Percentiles rank a stretch among this genome's conserved stretches.
phyloP scores from a whole-genome alignment of 176 grass and related monocot species.

The Eleusine coracana region DNA sequence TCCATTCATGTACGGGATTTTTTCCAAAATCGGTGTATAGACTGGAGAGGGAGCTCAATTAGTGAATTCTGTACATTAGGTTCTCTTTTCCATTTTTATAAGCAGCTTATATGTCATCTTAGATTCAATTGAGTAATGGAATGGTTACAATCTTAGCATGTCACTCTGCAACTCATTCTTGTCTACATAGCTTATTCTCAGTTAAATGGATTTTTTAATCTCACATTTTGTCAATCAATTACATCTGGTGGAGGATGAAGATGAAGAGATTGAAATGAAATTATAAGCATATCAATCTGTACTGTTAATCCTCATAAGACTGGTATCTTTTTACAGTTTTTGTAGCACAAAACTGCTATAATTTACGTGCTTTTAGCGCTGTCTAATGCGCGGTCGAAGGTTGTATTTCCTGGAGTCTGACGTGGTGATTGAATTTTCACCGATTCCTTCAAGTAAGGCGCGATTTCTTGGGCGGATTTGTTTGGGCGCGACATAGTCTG shows the following conservation, averaged over 20 bases:
- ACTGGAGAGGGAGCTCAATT: conserved; percentile 68
- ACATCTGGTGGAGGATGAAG: background rate
- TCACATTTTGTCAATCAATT: background rate
- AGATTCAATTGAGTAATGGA: conserved; percentile 52
- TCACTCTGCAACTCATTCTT: conserved; percentile 26
- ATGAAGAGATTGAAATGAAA: background rate
- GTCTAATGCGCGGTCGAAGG: conserved; percentile 46
- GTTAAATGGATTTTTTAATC: conserved; percentile 25
- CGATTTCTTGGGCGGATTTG: conserved; percentile 28
- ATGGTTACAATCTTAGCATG: conserved; percentile 39
- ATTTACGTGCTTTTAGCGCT: background rate
- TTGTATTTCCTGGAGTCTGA: conserved; percentile 48
- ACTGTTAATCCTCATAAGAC: background rate
- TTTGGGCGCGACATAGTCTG: conserved; percentile 47
- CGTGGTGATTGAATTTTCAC: conserved; percentile 34
- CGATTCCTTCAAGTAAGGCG: conserved; percentile 39
- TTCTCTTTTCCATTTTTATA: conserved; percentile 60
- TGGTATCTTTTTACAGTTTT: background rate
- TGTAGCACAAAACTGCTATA: background rate
- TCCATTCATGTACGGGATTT: conserved; percentile 56
- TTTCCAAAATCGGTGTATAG: conserved; percentile 65
- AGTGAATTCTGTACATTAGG: conserved; percentile 87
- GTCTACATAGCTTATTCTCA: conserved; percentile 14
- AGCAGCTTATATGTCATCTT: conserved; percentile 50
- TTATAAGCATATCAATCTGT: background rate